phyloP scores from a whole-genome alignment of 768 basidiomycete genomes.

The Pleurotus tuoliensis region DNA sequence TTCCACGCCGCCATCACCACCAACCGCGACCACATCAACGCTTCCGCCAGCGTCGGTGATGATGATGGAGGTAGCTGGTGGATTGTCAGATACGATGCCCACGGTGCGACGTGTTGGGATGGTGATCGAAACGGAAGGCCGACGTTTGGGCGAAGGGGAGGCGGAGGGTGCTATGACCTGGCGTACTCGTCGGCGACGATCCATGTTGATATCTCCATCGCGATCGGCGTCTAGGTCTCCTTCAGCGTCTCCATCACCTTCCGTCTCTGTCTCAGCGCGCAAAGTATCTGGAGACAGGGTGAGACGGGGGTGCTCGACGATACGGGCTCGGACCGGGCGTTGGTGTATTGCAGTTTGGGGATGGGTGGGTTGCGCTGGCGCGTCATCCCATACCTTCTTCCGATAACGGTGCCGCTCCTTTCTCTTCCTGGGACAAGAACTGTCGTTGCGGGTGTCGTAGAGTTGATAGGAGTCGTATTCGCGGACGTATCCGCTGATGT shows the following conservation, averaged over 20 bases:
- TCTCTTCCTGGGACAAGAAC: slow-evolving; percentile 58
- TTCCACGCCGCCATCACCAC: slow-evolving; percentile 50
- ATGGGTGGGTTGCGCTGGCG: slow-evolving; percentile 7
- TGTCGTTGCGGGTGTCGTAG: slow-evolving; percentile 57
- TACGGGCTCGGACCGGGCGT: slow-evolving; percentile 24
- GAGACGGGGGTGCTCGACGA: slow-evolving; percentile 15
- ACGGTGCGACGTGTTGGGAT: no score
- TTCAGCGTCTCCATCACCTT: slow-evolving; percentile 64
- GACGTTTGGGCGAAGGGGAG: no score
- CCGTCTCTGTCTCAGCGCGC: slow-evolving; percentile 71
- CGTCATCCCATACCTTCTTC: slow-evolving; percentile 57
- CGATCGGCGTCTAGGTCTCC: slow-evolving; percentile 34
- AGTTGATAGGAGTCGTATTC: slow-evolving; percentile 54
- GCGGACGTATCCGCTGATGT: slow-evolving; percentile 60
- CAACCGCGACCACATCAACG: slow-evolving; percentile 17
- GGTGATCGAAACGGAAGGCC: no score
- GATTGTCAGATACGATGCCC: no score
- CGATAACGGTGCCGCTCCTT: slow-evolving; percentile 74
- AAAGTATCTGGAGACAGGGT: slow-evolving; percentile 48
- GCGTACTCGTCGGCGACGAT: slow-evolving; percentile 19
- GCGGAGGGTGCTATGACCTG: no score
- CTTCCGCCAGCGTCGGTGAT: slow-evolving; percentile 27
- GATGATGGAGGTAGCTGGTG: no score
- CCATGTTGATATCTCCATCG: slow-evolving; percentile 54
- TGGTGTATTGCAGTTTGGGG: slow-evolving; percentile 20